Conservation (phyloP, 306 rosid genomes). For the Alnus glutinosa region DNA sequence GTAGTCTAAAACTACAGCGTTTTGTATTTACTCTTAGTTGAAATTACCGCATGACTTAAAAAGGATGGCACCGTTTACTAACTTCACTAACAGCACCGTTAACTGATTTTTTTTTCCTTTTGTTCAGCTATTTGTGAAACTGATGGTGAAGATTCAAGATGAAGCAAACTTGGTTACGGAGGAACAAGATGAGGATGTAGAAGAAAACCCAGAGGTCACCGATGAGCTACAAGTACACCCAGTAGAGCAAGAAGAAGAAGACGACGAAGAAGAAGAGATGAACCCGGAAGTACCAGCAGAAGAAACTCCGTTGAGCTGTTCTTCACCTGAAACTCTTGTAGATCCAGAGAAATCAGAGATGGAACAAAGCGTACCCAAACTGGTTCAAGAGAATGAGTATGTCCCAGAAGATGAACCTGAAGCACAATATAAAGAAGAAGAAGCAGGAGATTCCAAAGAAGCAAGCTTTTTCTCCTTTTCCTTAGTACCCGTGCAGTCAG, state of each 20-base stretch:
- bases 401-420: neutral
- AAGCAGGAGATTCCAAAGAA: conserved; percentile 11
- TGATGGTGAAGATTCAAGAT: too few species aligned
- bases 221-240: conserved; percentile 1
- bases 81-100: too few species aligned
- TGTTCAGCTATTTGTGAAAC: too few species aligned
- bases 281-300: conserved; percentile 12
- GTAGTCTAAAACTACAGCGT: too few species aligned
- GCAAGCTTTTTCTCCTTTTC: conserved; percentile 25
- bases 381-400: conserved; percentile 23
- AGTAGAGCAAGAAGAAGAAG: conserved; percentile 6
- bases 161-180: conserved; percentile 2
- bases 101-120: too few species aligned
- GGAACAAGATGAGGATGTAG: conserved; percentile 17
- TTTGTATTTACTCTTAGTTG: too few species aligned
- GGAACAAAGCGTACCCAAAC: conserved; percentile 16
- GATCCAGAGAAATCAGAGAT: conserved; percentile 39
- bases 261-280: neutral
- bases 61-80: too few species aligned
- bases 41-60: too few species aligned
- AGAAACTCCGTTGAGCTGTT: conserved; percentile 23
- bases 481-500: conserved; percentile 1
- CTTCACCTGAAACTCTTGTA: conserved; percentile 19
- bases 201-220: conserved; percentile 13
- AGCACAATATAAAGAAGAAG: neutral